Percentiles rank a stretch among this genome's conserved stretches.
Evolutionary conservation across 2,329 filamentous ascomycete species (phyloP).

Genomic region (Xylaria sp.): DNA sequence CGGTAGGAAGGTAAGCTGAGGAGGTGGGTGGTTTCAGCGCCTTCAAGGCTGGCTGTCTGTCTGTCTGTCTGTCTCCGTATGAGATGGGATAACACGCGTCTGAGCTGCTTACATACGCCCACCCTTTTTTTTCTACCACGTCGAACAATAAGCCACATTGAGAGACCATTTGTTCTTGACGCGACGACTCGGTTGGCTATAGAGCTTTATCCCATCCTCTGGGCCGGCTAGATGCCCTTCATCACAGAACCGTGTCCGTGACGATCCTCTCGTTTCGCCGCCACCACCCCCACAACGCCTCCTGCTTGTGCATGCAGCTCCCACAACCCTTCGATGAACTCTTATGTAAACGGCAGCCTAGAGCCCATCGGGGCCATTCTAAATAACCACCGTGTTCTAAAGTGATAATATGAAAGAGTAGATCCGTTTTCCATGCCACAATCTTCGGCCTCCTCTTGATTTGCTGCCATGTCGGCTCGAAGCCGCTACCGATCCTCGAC

Average conservation of each 20-base stretch:
- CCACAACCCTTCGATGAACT: slow-evolving; percentile 37
- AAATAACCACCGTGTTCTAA: slow-evolving; percentile 22
- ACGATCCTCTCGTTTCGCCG: neutral
- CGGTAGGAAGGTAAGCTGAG: neutral
- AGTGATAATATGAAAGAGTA: slow-evolving; percentile 36
- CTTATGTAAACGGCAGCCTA: slow-evolving; percentile 35
- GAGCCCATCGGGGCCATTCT: slow-evolving; percentile 39
- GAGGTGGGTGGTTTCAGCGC: neutral
- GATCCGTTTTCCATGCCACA: slow-evolving; percentile 21
- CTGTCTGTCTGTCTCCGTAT: neutral
- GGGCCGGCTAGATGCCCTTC: neutral
- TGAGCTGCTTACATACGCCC: neutral
- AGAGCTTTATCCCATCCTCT: neutral
- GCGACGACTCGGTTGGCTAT: neutral
- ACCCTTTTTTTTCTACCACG: neutral
- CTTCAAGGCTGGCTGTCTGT: neutral
- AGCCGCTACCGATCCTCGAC: slow-evolving; percentile 70
- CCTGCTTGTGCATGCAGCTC: slow-evolving; percentile 4
- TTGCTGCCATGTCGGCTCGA: slow-evolving; percentile 55
- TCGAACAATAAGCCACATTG: neutral
- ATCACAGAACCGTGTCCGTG: slow-evolving; percentile 2
- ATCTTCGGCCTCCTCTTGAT: slow-evolving; percentile 24
- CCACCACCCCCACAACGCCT: neutral
- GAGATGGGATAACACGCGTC: slow-evolving; percentile 1
- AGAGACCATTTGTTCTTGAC: neutral